These are phyloP conservation scores for Fusarium lyarnte DNA, from an alignment of 2,329 filamentous ascomycete genomes.

Conservation along the genomic window DNA sequence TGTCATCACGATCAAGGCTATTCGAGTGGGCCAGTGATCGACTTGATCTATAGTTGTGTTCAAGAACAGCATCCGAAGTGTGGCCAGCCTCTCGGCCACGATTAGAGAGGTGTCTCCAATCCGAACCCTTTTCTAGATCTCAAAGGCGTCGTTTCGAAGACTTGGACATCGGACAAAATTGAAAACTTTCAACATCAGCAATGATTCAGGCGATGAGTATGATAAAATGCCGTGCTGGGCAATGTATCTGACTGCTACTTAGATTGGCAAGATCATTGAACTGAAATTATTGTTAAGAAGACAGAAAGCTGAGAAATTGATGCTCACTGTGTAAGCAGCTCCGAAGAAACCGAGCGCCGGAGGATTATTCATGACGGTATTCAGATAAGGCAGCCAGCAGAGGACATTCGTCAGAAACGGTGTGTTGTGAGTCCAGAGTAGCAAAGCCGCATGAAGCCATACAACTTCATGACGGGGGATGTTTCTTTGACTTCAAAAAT, in stretches of 20 bases:
- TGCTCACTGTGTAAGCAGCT: neutral
- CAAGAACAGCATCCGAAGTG: neutral
- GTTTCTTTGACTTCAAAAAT: conserved; percentile 18
- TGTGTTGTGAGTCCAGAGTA: neutral
- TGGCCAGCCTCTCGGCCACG: neutral
- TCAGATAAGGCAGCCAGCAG: neutral
- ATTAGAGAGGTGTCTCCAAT: neutral
- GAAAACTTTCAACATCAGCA: neutral
- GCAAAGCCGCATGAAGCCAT: neutral
- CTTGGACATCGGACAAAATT: fast-evolving
- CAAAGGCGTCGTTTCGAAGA: neutral
- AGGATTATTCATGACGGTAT: neutral
- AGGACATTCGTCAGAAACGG: neutral
- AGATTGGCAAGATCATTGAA: neutral
- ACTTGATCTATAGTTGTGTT: neutral
- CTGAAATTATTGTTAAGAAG: too few relatives aligned
- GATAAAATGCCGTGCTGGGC: neutral
- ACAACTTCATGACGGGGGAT: conserved; percentile 14
- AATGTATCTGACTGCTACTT: too few relatives aligned
- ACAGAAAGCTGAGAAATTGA: neutral
- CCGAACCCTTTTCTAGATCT: too few relatives aligned
- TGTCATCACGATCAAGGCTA: neutral
- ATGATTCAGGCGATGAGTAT: too few relatives aligned
- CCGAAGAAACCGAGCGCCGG: neutral
- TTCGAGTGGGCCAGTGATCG: neutral